phyloP scores from a whole-genome alignment of 73 alveolate genomes.

The Paraurostyla sp. region DNA sequence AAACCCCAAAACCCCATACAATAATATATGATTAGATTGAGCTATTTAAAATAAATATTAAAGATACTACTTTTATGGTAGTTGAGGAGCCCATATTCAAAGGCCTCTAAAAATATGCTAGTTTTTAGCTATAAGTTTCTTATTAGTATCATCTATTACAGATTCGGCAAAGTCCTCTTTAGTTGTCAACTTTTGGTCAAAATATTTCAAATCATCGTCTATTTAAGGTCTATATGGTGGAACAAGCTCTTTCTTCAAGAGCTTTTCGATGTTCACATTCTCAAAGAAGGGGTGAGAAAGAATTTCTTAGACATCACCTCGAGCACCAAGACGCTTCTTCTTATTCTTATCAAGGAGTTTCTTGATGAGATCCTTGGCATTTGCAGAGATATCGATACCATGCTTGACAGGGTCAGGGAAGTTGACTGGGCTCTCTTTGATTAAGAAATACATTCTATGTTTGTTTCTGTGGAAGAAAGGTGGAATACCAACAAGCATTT shows the following conservation, averaged over 20 bases:
- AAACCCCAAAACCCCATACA: no score
- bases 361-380: conserved; percentile 40
- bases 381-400: conserved; percentile 26
- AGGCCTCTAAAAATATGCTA: conserved; percentile 22
- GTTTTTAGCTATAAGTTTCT: not conserved
- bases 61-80: no score
- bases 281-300: conserved; percentile 79
- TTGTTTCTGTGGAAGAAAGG: conserved; percentile 88
- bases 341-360: conserved; percentile 79
- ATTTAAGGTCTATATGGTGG: conserved; percentile 55
- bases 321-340: conserved; percentile 78
- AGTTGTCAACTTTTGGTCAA: not conserved
- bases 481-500: conserved; percentile 93
- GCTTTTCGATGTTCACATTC: conserved; percentile 67
- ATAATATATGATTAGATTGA: no score
- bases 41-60: no score
- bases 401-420: conserved; percentile 68
- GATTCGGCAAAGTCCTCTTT: conserved; percentile 56
- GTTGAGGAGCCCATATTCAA: no score
- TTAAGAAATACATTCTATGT: conserved; percentile 64
- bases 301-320: conserved; percentile 79
- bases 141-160: conserved; percentile 19
- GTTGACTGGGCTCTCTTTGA: conserved; percentile 48
- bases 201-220: conserved; percentile 25
- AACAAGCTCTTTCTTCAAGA: conserved; percentile 35